Conservation (phyloP, 1,284 basidiomycete genomes). For the Ganoderma resinaceum region DNA sequence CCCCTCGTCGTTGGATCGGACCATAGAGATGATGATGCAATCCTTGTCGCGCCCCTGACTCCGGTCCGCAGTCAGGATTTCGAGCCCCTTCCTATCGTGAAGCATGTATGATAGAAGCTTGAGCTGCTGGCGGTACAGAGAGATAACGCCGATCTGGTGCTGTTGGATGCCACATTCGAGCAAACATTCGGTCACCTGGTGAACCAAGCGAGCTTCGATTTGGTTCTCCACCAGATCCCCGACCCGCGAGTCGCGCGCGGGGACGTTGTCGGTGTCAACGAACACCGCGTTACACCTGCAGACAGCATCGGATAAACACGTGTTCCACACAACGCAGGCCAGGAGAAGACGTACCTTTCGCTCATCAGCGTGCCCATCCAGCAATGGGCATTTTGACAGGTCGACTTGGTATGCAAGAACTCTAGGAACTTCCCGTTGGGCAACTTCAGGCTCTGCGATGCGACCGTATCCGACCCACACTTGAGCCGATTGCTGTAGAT, state of each 20-base stretch:
- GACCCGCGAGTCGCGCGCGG: conserved; percentile 81
- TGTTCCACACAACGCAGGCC: background rate
- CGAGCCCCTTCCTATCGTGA: conserved; percentile 63
- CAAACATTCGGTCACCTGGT: conserved; percentile 73
- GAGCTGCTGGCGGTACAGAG: conserved; percentile 94
- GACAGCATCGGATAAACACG: conserved; percentile 2
- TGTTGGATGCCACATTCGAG: conserved; percentile 69
- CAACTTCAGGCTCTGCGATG: conserved; percentile 64
- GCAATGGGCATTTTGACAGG: conserved; percentile 49
- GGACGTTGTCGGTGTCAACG: conserved; percentile 88
- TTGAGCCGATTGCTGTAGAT: conserved; percentile 84
- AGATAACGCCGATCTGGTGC: conserved; percentile 86
- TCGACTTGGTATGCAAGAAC: conserved; percentile 44
- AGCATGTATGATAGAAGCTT: conserved; percentile 79
- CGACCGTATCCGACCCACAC: conserved; percentile 81
- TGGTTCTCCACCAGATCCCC: conserved; percentile 92
- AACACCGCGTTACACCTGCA: conserved; percentile 86
- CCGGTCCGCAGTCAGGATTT: conserved; percentile 94
- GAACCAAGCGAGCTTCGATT: conserved; percentile 73
- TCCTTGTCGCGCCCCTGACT: conserved; percentile 98
- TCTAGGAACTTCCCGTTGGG: conserved; percentile 53
- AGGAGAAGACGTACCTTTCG: conserved; percentile 56
- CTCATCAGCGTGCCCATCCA: conserved; percentile 79
- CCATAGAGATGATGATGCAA: conserved; percentile 92
- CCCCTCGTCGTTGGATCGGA: conserved; percentile 82